Base-by-base conservation (phyloP, 306 rosid genomes). In the Gillenia trifoliata region DNA sequence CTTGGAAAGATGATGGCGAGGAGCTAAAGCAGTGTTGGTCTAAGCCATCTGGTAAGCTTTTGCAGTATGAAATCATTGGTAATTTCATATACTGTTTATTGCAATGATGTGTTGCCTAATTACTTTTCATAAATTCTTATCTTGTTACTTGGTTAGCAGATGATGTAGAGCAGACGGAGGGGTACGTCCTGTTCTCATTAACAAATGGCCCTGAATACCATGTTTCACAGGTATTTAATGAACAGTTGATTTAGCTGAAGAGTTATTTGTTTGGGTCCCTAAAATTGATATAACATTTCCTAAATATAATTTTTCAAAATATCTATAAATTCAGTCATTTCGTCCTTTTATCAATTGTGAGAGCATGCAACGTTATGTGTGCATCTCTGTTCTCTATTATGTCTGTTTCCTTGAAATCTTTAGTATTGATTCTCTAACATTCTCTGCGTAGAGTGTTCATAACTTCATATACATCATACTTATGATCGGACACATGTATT, bases 161-260 rank as follows among this genome's bases (percentile, higher is more conserved):
- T 3, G 89, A 83, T 59, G 92, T 79, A 19, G 91, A 86, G 79
- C 87, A 82, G 84, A 89, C 94, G 26, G 92, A 86, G 23, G 99
- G 99, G 1, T 92, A 79, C 78, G 92, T 94, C 84, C 87, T 85
- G 66, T 89, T 94, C 83, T 91, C 98, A 1, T 83, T 94, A 72
- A 94, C 98, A 30, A 93, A 87, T 72, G 98, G 98, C 45, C 97
- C 98, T 0, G 98, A 91, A 83, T 94, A 91, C 81, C 96, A 94
- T 79, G 91, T 94, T 74, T 92, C 96, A 17, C 99, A 94, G 99
- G 99, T 94, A 91, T 72, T 49, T 55, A 16, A 13, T 41, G 41
- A 33, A 64, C 29, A 52, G 38, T 77, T 73, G 47, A 28, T 74
- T 67, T 60, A 29, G 68, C 71, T 75, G 67, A 78, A 77, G 57